Conservation (phyloP, 2,329 filamentous ascomycete species). For the Alternaria infectoria region DNA sequence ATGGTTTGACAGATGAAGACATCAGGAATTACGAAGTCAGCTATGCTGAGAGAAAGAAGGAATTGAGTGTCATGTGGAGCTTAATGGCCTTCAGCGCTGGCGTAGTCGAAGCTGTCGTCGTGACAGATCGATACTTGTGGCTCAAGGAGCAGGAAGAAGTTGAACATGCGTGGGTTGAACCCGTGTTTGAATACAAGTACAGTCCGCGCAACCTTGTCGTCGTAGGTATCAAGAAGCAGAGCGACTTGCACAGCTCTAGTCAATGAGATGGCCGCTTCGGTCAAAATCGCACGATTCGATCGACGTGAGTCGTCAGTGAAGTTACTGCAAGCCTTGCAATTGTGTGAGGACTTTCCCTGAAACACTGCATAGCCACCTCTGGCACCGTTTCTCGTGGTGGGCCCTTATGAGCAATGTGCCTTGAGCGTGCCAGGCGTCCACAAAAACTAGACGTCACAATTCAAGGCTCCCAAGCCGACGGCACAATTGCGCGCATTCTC, state of each 20-base stretch:
- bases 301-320: background rate
- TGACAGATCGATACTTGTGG: conserved; percentile 88
- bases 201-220: conserved; percentile 93
- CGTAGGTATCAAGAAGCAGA: conserved; percentile 78
- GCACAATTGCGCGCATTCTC: background rate
- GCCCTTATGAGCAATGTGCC: background rate
- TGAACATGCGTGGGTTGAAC: conserved; percentile 85
- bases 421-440: background rate
- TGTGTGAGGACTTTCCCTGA: background rate
- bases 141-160: conserved; percentile 76
- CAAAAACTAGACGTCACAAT: background rate
- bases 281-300: background rate
- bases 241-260: background rate
- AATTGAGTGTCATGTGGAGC: conserved; percentile 87
- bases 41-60: conserved; percentile 74
- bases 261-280: background rate
- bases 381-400: background rate
- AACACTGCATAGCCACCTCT: background rate
- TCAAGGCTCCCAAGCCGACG: conserved; percentile 1
- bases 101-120: conserved; percentile 88
- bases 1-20: conserved; percentile 73
- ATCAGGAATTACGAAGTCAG: conserved; percentile 71
- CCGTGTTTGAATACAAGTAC: conserved; percentile 84
- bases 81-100: conserved; percentile 95
- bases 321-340: background rate